These are phyloP conservation scores for Coniosporium apollinis DNA, from an alignment of 495 filamentous ascomycete genomes.

Conservation along the genomic window DNA sequence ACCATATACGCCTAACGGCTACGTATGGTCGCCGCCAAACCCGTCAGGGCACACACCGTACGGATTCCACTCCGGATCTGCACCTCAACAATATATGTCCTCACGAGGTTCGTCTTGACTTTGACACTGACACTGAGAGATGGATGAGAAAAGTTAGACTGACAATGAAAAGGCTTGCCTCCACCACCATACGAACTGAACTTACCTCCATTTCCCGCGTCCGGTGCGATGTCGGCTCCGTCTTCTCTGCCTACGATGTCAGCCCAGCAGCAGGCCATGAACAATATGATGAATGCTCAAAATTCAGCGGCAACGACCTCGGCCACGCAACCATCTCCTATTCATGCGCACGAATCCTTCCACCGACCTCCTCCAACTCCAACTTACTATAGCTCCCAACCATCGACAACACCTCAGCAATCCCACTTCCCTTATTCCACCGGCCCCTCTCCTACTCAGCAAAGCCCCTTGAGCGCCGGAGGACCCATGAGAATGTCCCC, in stretches of 20 bases:
- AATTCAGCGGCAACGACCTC: slow-evolving; percentile 33
- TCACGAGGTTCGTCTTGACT: slow-evolving; percentile 40
- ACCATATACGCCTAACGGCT: slow-evolving; percentile 27
- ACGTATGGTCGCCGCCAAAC: slow-evolving; percentile 29
- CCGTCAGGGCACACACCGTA: slow-evolving; percentile 40
- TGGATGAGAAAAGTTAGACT: too few species aligned
- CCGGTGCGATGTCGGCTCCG: slow-evolving; percentile 31
- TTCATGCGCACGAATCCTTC: slow-evolving; percentile 47
- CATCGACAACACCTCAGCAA: slow-evolving; percentile 50
- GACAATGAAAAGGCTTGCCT: slow-evolving; percentile 35
- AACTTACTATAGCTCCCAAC: slow-evolving; percentile 40
- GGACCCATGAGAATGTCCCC: slow-evolving; percentile 38
- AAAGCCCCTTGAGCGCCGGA: slow-evolving; percentile 42
- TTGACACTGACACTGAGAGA: too few species aligned
- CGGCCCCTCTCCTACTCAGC: slow-evolving; percentile 39
- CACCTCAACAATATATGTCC: slow-evolving; percentile 30
- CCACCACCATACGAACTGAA: slow-evolving; percentile 44
- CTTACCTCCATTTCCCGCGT: slow-evolving; percentile 40
- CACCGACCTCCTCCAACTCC: slow-evolving; percentile 42
- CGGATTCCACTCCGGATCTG: slow-evolving; percentile 29
- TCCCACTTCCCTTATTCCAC: slow-evolving; percentile 36
- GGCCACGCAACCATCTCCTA: slow-evolving; percentile 40
- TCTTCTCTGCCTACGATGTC: slow-evolving; percentile 22
- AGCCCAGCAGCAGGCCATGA: slow-evolving; percentile 22
- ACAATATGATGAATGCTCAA: slow-evolving; percentile 26